A percentile compares a stretch with the other conserved stretches of the same genome.
Evolutionary conservation across 2,329 filamentous ascomycete genomes (phyloP).

Genomic region (Alternaria sp.): DNA sequence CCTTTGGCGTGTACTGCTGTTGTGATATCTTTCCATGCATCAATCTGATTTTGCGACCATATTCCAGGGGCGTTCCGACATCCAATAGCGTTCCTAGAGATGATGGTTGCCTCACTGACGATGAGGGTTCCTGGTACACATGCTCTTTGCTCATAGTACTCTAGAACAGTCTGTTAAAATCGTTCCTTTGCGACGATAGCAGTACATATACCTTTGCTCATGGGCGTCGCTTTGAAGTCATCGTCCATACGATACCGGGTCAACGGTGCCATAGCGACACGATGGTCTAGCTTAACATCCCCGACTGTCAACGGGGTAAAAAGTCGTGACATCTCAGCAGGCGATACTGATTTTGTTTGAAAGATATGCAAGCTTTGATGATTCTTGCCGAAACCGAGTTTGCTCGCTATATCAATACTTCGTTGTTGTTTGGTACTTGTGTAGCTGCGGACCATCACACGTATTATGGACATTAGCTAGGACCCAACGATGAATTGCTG

Average conservation of each 20-base stretch:
- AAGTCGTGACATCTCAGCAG: slow-evolving; percentile 33
- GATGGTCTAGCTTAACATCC: slow-evolving; percentile 36
- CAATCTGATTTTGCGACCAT: slow-evolving; percentile 55
- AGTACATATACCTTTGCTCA: slow-evolving; percentile 15
- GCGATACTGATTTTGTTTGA: neutral
- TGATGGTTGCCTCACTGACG: slow-evolving; percentile 65
- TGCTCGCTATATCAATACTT: neutral
- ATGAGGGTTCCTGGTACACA: slow-evolving; percentile 63
- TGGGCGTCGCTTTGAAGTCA: slow-evolving; percentile 53
- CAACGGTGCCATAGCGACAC: slow-evolving; percentile 47
- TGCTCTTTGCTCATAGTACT: slow-evolving; percentile 64
- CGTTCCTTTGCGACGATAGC: neutral
- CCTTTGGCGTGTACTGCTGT: slow-evolving; percentile 68
- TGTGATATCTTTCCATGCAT: slow-evolving; percentile 66
- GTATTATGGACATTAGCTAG: slow-evolving; percentile 5
- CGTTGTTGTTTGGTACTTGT: neutral
- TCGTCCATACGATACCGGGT: slow-evolving; percentile 54
- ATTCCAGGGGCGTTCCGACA: slow-evolving; percentile 65
- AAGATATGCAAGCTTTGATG: neutral
- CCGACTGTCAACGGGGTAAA: slow-evolving; percentile 49
- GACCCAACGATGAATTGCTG: neutral
- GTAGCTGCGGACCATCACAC: neutral
- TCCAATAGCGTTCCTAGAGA: slow-evolving; percentile 55
- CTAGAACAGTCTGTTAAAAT: slow-evolving; percentile 4
- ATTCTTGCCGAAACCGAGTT: neutral